Conservation (phyloP, 2,329 filamentous ascomycete species). For the Fusarium sp. region DNA sequence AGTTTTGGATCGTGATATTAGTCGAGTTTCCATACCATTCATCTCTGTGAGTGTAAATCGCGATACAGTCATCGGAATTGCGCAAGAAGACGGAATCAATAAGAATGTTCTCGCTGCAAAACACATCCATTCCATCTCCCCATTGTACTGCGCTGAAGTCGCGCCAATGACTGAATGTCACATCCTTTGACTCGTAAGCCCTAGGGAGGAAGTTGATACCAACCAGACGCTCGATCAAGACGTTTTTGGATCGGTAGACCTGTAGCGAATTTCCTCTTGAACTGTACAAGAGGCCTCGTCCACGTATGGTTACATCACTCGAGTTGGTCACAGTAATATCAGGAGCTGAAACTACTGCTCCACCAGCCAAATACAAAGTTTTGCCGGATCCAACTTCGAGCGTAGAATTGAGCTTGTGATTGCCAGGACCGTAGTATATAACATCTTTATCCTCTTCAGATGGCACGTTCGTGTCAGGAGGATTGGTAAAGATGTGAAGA, state of each 20-base stretch:
- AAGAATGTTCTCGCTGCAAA: not conserved
- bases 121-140: not conserved
- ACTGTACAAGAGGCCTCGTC: not conserved
- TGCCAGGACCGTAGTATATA: not conserved
- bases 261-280: not conserved
- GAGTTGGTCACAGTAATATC: not conserved
- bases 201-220: rapidly evolving
- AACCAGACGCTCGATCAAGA: not conserved
- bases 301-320: not conserved
- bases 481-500: not conserved
- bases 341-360: rapidly evolving
- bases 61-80: not conserved
- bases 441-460: rapidly evolving
- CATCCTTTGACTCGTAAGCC: not conserved
- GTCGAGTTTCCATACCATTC: not conserved
- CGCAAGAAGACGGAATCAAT: not conserved
- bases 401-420: not conserved
- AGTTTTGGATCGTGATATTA: not conserved
- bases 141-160: not conserved
- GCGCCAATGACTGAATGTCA: not conserved
- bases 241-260: not conserved
- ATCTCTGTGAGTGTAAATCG: not conserved
- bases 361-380: not conserved
- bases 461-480: rapidly evolving
- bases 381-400: not conserved